Evolutionary conservation across 139 green algal species (phyloP), one percentile per base, ranked within the genome.

Genomic region (Chlamydomonas sp.): DNA sequence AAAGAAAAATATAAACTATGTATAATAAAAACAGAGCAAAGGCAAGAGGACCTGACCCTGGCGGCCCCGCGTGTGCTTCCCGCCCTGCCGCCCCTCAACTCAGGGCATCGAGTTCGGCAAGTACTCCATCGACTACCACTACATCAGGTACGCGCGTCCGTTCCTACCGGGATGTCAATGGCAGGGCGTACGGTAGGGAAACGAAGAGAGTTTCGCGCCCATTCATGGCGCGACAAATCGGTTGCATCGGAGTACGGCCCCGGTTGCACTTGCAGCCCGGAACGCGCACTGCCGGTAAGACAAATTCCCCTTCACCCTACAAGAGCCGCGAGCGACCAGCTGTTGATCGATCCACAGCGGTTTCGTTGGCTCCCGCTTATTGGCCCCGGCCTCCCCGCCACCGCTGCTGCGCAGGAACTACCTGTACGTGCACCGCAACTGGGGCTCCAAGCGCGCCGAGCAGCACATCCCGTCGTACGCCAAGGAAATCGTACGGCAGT

Each of bases 41-140:
- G 57, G 49, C 49, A 80, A 10, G 31, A 49, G 31, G 31, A 49
- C 31, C 31, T 49, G 31, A 49, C 31, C 31, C 31, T 49, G 31
- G 31, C 31, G 31, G 31, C 31, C 31, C 31, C 31, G 31, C 31
- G 31, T 49, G 31, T 49, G 31, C 31, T 49, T 49, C 31, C 31
- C 31, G 31, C 31, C 31, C 31, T 49, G 31, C 31, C 31, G 31
- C 31, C 31, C 31, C 31, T 49, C 31, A 49, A 18, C 72, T 64
- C 76, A 97, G 86, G 98, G 98, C 1, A 86, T 99, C 15, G 98
- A 99, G 91, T 99, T 99, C 94, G 98, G 92, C 1, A 94, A 94
- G 89, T 99, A 99, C 91, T 96, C 87, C 61, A 93, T 99, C 5
- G 98, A 99, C 84, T 99, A 99, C 86, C 98, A 99, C 92, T 97